A percentile compares a stretch with the other conserved stretches of the same genome.
Evolutionary conservation across 768 basidiomycete genomes (phyloP).

Genomic region (Trametes villosa): DNA sequence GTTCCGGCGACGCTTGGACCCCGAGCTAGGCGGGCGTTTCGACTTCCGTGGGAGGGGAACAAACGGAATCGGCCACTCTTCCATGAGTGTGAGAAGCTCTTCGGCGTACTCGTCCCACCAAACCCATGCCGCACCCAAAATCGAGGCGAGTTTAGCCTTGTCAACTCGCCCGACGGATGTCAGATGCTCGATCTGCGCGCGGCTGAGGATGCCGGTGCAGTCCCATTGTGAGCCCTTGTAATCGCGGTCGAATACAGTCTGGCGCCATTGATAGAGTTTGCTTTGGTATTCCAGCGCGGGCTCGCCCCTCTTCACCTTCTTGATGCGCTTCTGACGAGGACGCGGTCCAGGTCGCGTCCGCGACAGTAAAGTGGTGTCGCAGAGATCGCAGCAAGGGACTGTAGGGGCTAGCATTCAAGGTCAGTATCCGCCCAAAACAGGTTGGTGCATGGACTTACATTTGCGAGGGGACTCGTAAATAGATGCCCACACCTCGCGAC

Average conservation of each 20-base stretch:
- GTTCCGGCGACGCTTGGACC: background rate
- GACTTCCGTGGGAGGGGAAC: background rate
- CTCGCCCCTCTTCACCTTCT: background rate
- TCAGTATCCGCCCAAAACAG: background rate
- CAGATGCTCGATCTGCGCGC: background rate
- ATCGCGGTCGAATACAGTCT: constrained; percentile 8
- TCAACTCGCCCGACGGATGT: background rate
- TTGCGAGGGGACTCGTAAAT: constrained; percentile 27
- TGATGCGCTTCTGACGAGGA: background rate
- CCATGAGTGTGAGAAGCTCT: background rate
- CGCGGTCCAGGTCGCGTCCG: background rate
- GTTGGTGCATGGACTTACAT: constrained; percentile 12
- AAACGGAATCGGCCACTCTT: background rate
- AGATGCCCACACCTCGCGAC: constrained; percentile 26
- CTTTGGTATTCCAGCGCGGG: background rate
- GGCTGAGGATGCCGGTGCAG: constrained; percentile 6
- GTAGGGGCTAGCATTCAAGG: background rate
- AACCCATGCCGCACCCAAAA: background rate
- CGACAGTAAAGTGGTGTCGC: constrained; percentile 8
- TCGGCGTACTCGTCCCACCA: constrained; percentile 1
- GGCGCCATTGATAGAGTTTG: constrained; percentile 1
- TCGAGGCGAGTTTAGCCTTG: background rate
- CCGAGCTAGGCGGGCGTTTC: too few species aligned
- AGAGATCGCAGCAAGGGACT: constrained; percentile 19
- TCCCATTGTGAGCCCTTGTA: constrained; percentile 2